Evolutionary conservation across 306 rosid genomes (phyloP).

Genomic region (Mimosa bimucronata): DNA sequence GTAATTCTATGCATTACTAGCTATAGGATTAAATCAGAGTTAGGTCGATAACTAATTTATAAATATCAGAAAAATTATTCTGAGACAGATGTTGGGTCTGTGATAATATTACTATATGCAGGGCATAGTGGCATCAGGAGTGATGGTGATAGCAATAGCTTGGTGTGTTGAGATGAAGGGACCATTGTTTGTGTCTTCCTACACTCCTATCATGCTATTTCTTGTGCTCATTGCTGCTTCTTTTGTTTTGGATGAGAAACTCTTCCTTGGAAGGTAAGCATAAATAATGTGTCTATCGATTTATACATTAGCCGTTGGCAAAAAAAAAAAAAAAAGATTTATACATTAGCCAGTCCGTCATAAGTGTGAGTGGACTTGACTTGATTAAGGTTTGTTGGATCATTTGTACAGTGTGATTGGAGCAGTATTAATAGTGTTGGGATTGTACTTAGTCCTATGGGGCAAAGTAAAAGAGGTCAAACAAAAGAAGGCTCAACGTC

Average conservation of each 20-base stretch:
- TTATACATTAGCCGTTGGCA: too few relatives aligned
- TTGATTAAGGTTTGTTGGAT: background rate
- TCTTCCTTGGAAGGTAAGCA: background rate
- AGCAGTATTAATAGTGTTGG: conserved; percentile 29
- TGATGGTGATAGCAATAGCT: background rate
- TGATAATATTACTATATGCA: background rate
- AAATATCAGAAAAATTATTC: too few relatives aligned
- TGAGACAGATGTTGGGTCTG: too few relatives aligned
- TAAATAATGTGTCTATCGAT: background rate
- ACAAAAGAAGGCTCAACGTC: background rate
- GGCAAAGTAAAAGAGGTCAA: conserved; percentile 36
- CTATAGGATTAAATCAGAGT: too few relatives aligned
- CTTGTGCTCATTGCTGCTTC: background rate
- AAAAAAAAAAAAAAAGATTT: too few relatives aligned
- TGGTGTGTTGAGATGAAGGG: conserved; percentile 6
- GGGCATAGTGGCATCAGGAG: background rate
- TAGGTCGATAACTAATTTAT: too few relatives aligned
- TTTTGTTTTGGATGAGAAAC: background rate
- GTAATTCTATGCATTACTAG: too few relatives aligned
- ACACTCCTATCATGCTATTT: background rate
- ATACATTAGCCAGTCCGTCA: background rate
- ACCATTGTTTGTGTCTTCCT: background rate
- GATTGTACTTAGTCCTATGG: conserved; percentile 51
- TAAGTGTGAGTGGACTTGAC: background rate
- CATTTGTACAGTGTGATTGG: background rate